Percentiles rank a stretch among this genome's conserved stretches.
Conservation (phyloP, 2,329 filamentous ascomycete genomes). For the Aspergillus sp. region DNA sequence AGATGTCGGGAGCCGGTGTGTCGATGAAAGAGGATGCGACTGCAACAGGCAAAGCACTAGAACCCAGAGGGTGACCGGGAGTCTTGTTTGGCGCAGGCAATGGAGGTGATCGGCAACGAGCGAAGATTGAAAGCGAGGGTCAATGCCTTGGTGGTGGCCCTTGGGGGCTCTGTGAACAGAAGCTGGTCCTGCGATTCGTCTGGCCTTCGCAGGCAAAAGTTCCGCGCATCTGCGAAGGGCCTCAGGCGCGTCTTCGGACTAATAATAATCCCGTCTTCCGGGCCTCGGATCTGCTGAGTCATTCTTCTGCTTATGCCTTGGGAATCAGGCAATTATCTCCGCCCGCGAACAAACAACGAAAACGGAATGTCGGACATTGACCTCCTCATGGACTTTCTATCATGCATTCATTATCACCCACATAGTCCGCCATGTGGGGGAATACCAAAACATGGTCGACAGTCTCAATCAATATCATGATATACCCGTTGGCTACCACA, state of each 20-base stretch:
- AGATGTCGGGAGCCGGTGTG: constrained; percentile 17
- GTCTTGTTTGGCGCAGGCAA: constrained; percentile 8
- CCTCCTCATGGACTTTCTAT: too few species aligned
- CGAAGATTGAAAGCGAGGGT: background rate
- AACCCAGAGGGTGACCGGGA: background rate
- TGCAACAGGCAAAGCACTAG: constrained; percentile 12
- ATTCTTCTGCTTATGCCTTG: background rate
- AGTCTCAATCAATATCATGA: too few species aligned
- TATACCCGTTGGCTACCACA: too few species aligned
- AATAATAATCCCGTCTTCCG: constrained; percentile 2
- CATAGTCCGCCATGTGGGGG: too few species aligned
- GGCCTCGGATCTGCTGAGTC: background rate
- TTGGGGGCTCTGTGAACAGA: constrained; percentile 13
- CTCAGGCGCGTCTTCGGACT: constrained; percentile 24
- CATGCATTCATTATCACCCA: too few species aligned
- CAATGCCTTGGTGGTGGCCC: constrained; percentile 21
- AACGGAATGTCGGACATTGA: too few species aligned
- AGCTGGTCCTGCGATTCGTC: constrained; percentile 19
- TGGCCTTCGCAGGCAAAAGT: constrained; percentile 23
- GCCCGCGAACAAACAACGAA: too few species aligned
- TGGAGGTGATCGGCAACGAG: constrained; percentile 10
- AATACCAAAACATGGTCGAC: too few species aligned
- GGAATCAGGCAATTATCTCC: too few species aligned
- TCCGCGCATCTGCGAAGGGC: constrained; percentile 10
- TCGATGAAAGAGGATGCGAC: constrained; percentile 18